Conservation (phyloP, 306 rosid species). For the Acmispon strigosus region DNA sequence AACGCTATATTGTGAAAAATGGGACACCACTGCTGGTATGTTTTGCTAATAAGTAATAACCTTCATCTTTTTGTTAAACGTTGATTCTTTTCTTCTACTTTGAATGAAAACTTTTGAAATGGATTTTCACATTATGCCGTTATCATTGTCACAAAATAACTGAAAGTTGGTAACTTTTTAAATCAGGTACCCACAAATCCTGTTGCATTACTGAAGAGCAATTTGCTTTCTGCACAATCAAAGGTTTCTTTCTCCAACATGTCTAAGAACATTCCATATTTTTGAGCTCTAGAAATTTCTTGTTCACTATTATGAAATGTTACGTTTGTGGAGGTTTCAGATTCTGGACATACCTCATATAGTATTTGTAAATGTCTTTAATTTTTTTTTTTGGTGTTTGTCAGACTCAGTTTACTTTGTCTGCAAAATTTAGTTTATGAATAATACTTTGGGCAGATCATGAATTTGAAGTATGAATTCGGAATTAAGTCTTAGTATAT, state of each 20-base stretch:
- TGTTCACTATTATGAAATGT: background rate
- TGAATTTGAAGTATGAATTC: background rate
- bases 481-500: background rate
- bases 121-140: background rate
- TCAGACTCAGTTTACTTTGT: background rate
- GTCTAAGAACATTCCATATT: background rate
- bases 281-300: background rate
- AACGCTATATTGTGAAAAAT: constrained; percentile 78
- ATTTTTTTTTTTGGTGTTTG: background rate
- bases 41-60: constrained; percentile 17
- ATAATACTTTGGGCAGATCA: background rate
- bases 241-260: constrained; percentile 54
- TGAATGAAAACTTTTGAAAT: background rate
- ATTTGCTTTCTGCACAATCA: constrained; percentile 69
- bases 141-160: constrained; percentile 12
- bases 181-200: constrained; percentile 78
- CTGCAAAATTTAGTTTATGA: background rate
- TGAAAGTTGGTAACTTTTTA: constrained; percentile 2
- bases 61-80: background rate
- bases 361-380: background rate
- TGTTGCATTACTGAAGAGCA: constrained; percentile 61
- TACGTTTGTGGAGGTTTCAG: background rate
- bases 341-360: background rate
- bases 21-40: constrained; percentile 83
- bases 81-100: constrained; percentile 8